Evolutionary conservation across 805 yeast species (phyloP), one percentile per base, ranked within the genome.

Genomic region (Candida multigemmis): DNA sequence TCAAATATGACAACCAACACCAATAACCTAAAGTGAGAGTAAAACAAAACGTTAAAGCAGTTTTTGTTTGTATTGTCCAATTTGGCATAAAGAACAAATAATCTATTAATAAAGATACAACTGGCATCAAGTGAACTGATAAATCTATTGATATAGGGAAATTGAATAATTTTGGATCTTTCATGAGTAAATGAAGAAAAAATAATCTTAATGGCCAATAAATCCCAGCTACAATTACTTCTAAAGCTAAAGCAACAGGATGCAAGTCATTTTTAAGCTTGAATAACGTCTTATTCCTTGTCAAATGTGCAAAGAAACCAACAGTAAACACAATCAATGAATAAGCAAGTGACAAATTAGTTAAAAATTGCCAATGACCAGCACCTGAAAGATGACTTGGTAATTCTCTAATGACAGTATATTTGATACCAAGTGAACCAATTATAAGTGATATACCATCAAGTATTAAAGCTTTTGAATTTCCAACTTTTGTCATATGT

Each of bases 351-450:
- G 79, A 68, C n/a, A 78, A 41, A 43, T 77, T 79, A 4, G 91
- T 81, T 26, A 80, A 56, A 44, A 81, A 81, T 43, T 81, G 89
- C 52, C 65, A 67, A 31, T 71, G 80, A 2, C 89, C 89, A 1
- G 76, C 89, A 13, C 53, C 48, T 2, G 42, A 55, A 15, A 79
- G 48, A 19, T 50, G 56, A 1, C 50, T 55, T 1, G 86, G 85
- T 14, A 80, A 50, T 9, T 42, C 21, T 3, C 46, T 6, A 51
- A 20, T 5, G 21, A 21, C 12, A 29, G 28, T 21, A 44, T 36
- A 21, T 37, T 36, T 18, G 29, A 50, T 28, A 8, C 63, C 66
- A 25, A 41, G 50, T 3, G 24, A 18, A 4, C 63, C 62, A 19
- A 54, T 38, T 4, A 33, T 34, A 6, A 54, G 22, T 6, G 61